Evolutionary conservation across 768 basidiomycete genomes (phyloP).

Genomic region (Boletus patriciae): DNA sequence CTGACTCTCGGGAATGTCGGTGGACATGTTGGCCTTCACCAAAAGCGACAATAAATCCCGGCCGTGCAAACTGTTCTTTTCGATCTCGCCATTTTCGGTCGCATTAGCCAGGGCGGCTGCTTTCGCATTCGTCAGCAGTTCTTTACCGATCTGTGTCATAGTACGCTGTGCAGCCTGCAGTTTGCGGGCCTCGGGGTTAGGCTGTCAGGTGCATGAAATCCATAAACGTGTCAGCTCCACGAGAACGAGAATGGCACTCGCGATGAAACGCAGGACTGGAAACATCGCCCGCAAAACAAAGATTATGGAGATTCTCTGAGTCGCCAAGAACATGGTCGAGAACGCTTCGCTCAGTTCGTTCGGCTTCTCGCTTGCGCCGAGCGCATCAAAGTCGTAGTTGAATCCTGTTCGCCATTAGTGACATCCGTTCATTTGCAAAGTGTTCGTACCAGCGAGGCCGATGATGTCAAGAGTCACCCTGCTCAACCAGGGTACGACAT

Average conservation of each 20-base stretch:
- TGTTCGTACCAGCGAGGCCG: slow-evolving; percentile 38
- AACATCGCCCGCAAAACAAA: slow-evolving; percentile 36
- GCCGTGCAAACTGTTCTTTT: slow-evolving; percentile 35
- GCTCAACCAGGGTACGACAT: slow-evolving; percentile 36
- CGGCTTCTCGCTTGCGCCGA: slow-evolving; percentile 24
- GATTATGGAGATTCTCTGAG: slow-evolving; percentile 20
- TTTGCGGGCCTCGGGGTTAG: slow-evolving; percentile 16
- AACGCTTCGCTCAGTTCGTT: slow-evolving; percentile 38
- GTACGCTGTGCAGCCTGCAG: slow-evolving; percentile 35
- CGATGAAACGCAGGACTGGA: slow-evolving; percentile 41
- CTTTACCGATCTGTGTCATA: slow-evolving; percentile 50
- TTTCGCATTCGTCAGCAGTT: slow-evolving; percentile 54
- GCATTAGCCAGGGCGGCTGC: slow-evolving; percentile 28
- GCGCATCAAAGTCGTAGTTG: slow-evolving; percentile 37
- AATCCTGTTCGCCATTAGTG: slow-evolving; percentile 32
- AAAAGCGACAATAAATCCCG: slow-evolving; percentile 50
- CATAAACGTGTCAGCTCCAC: neutral
- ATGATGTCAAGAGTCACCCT: slow-evolving; percentile 43
- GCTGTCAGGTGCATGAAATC: slow-evolving; percentile 16
- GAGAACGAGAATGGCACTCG: slow-evolving; percentile 19
- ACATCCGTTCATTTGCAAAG: neutral
- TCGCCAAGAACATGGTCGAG: slow-evolving; percentile 28
- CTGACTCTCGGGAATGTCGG: slow-evolving; percentile 55
- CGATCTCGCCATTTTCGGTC: slow-evolving; percentile 28
- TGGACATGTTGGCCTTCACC: slow-evolving; percentile 56